Conservation (phyloP, 2,329 filamentous ascomycete species). For the Apiospora saccharicola region DNA sequence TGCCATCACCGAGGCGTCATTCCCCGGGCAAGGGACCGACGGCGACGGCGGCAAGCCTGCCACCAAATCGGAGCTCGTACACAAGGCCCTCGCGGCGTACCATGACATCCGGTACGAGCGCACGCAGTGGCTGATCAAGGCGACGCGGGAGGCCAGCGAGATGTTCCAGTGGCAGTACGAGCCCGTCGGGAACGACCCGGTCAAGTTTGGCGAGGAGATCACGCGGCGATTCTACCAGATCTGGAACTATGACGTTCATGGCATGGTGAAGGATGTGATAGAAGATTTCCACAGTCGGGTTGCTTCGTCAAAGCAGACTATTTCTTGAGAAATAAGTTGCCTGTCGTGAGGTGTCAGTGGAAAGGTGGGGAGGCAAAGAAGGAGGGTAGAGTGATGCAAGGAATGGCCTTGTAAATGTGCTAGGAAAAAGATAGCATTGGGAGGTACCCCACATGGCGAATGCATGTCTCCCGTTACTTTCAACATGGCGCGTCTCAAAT, state of each 20-base stretch:
- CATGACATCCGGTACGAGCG: constrained; percentile 40
- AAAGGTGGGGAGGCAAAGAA: not conserved
- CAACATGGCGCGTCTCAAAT: not conserved
- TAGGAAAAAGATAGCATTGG: not conserved
- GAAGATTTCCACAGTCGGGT: constrained; percentile 10
- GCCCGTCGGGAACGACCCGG: constrained; percentile 33
- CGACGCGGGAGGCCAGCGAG: constrained; percentile 39
- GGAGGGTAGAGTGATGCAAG: not conserved
- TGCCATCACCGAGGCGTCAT: not conserved
- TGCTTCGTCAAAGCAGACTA: not conserved
- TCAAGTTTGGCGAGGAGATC: constrained; percentile 35
- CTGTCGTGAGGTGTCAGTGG: not conserved
- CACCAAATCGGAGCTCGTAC: constrained; percentile 32
- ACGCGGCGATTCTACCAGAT: constrained; percentile 37
- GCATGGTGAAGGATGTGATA: constrained; percentile 36
- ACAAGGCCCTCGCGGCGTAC: constrained; percentile 38
- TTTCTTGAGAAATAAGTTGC: too few species aligned
- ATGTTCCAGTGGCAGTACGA: constrained; percentile 41
- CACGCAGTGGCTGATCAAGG: constrained; percentile 41
- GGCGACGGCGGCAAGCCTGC: constrained; percentile 26
- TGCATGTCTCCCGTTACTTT: not conserved
- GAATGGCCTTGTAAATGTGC: not conserved
- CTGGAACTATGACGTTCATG: constrained; percentile 41
- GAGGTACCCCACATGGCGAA: not conserved
- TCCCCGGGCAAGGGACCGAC: constrained; percentile 28